Base-by-base conservation (phyloP, 805 yeast species). In the Peterozyma toletana region DNA sequence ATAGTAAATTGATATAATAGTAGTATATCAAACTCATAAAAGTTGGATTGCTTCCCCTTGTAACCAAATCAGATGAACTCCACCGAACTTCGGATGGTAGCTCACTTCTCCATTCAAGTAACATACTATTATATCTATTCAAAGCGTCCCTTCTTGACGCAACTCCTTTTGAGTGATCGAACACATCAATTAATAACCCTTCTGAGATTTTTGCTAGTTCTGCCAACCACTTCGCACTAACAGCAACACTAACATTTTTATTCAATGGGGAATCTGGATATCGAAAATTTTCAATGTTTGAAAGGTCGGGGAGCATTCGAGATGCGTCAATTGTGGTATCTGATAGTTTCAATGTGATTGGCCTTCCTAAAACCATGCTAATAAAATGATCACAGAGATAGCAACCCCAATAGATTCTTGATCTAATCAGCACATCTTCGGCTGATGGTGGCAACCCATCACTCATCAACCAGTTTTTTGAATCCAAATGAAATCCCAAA, bases 401-500 rank as follows among this genome's bases (percentile, higher is more conserved):
- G 40, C 80, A 71, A 3, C 86, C 86, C 86, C 86, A 80, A 54
- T 75, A 77, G 10, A 80, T 75, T 46, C 86, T 62, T 41, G 78
- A 70, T 45, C 83, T 65, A 44, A 80, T 77, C 36, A 72, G 76
- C n/a, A 73, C 64, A 50, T 78, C 81, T 40, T 78, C 67, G 30
- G 70, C 67, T n/a, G 70, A 63, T 39, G 73, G 55, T 35, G 62
- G 60, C 35, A 62, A 66, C 33, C 51, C 51, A 39, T 54, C 55
- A 13, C 62, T 58, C 15, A 64, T 52, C 49, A 70, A 70, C 83
- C 83, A 78, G n/a, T 71, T 76, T 47, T 73, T 64, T 1, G 85
- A 84, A 48, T 76, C 71, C 43, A 78, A 59, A 52, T 80, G 83
- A 53, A 79, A 79, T 1, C 85, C 85, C 51, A 80, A 62, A 54